These are phyloP conservation scores for Taphrina sp. DNA, from an alignment of 1,139 yeast genomes.

Conservation along the genomic window DNA sequence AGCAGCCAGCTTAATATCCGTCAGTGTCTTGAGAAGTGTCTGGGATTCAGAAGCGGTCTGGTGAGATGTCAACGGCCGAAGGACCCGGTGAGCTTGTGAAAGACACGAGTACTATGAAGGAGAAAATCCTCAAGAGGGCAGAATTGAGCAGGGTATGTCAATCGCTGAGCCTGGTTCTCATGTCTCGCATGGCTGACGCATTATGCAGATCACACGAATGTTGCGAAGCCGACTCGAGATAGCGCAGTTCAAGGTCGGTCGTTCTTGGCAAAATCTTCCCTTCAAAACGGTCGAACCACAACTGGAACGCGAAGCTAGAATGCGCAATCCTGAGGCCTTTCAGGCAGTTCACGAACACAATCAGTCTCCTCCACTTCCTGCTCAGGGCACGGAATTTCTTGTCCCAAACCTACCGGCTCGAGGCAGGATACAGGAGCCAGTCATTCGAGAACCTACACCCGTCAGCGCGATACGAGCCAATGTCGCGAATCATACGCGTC, in stretches of 20 bases:
- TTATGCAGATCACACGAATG: constrained; percentile 44
- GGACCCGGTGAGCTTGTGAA: neutral
- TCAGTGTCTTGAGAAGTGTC: too few relatives aligned
- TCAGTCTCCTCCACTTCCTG: constrained; percentile 11
- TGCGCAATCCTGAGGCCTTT: constrained; percentile 2
- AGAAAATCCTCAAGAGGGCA: constrained; percentile 34
- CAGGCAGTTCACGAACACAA: neutral
- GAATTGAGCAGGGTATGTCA: constrained; percentile 33
- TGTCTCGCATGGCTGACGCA: too few relatives aligned
- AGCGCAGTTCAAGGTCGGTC: constrained; percentile 48
- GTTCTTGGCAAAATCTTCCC: constrained; percentile 47
- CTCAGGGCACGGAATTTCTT: constrained; percentile 16
- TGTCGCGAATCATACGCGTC: constrained; percentile 9
- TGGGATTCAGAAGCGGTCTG: too few relatives aligned
- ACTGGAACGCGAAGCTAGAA: constrained; percentile 38
- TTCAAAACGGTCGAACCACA: constrained; percentile 46
- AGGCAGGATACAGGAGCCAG: constrained; percentile 6
- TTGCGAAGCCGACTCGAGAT: constrained; percentile 47
- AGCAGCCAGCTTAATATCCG: too few relatives aligned
- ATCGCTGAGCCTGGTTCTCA: neutral
- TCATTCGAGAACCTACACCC: neutral
- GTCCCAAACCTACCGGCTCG: constrained; percentile 27
- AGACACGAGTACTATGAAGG: constrained; percentile 16
- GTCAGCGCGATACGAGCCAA: constrained; percentile 1
- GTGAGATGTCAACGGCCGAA: constrained; percentile 19